Percentiles rank a stretch among this genome's conserved stretches.
Conservation (phyloP, 2,329 filamentous ascomycete species). For the Chrysosporium queenslandicum region DNA sequence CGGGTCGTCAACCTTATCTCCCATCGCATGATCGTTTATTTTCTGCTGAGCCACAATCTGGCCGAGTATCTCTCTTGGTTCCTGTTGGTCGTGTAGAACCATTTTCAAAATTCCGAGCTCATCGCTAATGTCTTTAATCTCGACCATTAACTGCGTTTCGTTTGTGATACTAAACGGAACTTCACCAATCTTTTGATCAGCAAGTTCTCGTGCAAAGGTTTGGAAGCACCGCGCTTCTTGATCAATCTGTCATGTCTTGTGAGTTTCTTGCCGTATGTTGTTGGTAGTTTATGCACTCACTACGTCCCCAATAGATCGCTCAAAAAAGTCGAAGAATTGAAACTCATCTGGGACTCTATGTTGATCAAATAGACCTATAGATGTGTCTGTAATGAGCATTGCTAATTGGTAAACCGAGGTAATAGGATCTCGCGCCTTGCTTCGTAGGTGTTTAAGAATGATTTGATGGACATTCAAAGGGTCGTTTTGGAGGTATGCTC, state of each 20-base stretch:
- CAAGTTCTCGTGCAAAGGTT: neutral
- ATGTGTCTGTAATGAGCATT: constrained; percentile 51
- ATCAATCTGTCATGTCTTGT: constrained; percentile 13
- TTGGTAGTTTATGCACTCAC: constrained; percentile 3
- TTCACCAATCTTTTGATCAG: neutral
- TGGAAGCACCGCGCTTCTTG: constrained; percentile 24
- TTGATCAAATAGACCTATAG: constrained; percentile 52
- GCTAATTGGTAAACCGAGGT: constrained; percentile 54
- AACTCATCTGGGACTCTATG: constrained; percentile 37
- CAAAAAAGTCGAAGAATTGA: constrained; percentile 59
- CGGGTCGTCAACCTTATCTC: neutral
- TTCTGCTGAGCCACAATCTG: neutral
- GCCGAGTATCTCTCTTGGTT: neutral
- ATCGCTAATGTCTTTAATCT: neutral
- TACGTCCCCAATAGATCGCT: constrained; percentile 49
- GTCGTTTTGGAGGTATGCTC: constrained; percentile 23
- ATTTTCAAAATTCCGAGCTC: neutral
- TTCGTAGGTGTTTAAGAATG: constrained; percentile 48
- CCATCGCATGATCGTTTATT: neutral
- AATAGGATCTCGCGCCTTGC: constrained; percentile 41
- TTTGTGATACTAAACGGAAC: neutral
- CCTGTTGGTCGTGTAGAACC: neutral
- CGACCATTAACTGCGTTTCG: neutral
- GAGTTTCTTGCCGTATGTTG: neutral
- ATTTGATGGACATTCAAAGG: constrained; percentile 52